These are phyloP conservation scores for Alternaria viburni DNA, from an alignment of 2,329 filamentous ascomycete species.

Conservation along the genomic window DNA sequence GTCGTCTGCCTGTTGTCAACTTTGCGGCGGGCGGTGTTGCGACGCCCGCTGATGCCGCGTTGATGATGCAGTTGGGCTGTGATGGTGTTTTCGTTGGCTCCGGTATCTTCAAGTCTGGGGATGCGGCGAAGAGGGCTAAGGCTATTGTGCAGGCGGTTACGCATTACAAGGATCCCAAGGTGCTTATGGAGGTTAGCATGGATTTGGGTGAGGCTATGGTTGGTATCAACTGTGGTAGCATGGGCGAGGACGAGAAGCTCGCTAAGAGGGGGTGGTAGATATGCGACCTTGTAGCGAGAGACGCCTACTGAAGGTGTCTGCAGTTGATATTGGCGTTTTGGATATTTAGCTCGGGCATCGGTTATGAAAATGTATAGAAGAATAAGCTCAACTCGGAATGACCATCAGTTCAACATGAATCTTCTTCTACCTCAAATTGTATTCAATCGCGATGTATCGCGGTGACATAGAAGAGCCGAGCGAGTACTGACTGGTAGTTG, in stretches of 20 bases:
- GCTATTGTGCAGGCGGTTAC: conserved; percentile 95
- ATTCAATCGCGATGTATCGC: background rate
- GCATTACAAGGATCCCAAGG: conserved; percentile 83
- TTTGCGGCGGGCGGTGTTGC: conserved; percentile 99
- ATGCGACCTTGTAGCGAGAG: background rate
- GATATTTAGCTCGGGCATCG: background rate
- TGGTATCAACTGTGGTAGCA: conserved; percentile 82
- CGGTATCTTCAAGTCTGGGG: conserved; percentile 96
- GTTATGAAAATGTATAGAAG: background rate
- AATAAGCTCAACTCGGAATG: conserved; percentile 1
- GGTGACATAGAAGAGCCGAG: background rate
- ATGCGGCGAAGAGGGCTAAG: conserved; percentile 86
- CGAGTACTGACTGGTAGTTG: background rate
- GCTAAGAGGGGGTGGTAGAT: conserved; percentile 80
- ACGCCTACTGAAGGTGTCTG: background rate
- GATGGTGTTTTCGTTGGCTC: conserved; percentile 97
- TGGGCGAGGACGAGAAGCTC: conserved; percentile 82
- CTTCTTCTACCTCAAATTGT: background rate
- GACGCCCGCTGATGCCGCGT: conserved; percentile 93
- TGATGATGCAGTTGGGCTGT: conserved; percentile 99
- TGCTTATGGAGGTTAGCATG: conserved; percentile 84
- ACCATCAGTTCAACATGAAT: background rate
- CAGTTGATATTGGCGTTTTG: background rate
- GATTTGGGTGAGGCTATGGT: conserved; percentile 98
- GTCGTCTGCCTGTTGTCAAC: conserved; percentile 92